A percentile compares a stretch with the other conserved stretches of the same genome.
Evolutionary conservation across 2,329 filamentous ascomycete species (phyloP).

Genomic region (Cercospora sp.): DNA sequence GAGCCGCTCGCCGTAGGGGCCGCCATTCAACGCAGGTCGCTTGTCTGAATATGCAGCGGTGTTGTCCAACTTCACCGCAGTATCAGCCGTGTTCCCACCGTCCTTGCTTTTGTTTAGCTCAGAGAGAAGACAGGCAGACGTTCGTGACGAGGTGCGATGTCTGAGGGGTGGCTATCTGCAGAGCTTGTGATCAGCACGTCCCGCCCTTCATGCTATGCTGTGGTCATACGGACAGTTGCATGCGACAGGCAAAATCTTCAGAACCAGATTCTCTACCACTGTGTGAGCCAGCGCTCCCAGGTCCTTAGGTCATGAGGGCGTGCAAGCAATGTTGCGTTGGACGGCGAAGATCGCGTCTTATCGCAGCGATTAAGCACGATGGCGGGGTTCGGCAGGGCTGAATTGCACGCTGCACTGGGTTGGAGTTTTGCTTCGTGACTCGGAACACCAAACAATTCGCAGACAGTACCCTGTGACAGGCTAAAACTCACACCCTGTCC

Average conservation of each 20-base stretch:
- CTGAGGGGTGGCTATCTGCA: constrained; percentile 1
- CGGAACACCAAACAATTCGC: constrained; percentile 5
- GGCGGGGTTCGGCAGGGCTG: background rate
- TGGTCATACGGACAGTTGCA: constrained; percentile 10
- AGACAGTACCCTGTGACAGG: background rate
- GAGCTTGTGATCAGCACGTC: constrained; percentile 7
- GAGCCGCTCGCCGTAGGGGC: constrained; percentile 23
- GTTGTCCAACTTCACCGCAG: background rate
- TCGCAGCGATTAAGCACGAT: constrained; percentile 1
- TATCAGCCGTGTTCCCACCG: background rate
- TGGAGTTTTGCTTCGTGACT: background rate
- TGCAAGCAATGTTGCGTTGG: background rate
- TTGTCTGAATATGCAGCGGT: background rate
- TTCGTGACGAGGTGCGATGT: background rate
- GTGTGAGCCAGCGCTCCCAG: background rate
- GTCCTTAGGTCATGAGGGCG: constrained; percentile 7
- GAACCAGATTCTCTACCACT: background rate
- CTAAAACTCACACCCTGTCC: background rate
- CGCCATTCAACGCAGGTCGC: constrained; percentile 5
- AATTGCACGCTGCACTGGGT: background rate
- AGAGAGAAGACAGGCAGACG: background rate
- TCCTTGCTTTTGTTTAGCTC: constrained; percentile 4
- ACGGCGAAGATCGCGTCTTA: constrained; percentile 1
- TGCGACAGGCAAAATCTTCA: background rate
- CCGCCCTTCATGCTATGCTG: background rate